Conservation (phyloP, 164 flowering plant genomes). For the Euptelea pleiosperma region DNA sequence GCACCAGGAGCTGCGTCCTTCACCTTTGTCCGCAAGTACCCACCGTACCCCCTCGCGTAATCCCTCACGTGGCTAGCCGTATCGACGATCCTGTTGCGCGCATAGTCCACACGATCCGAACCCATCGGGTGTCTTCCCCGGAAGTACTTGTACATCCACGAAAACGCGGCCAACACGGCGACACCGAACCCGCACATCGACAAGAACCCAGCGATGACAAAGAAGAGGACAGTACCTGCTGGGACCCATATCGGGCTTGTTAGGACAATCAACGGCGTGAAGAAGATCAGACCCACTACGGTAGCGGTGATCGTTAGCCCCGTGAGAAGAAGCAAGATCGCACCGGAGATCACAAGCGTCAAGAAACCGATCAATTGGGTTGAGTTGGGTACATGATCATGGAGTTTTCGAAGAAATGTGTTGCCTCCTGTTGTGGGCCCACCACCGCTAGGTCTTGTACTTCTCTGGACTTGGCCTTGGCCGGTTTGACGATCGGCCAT, state of each 20-base stretch:
- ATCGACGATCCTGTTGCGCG: slow-evolving; percentile 62
- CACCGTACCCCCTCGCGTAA: no score
- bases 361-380: slow-evolving; percentile 55
- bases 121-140: slow-evolving; percentile 64
- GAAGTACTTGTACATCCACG: slow-evolving; percentile 68
- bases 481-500: slow-evolving; percentile 36
- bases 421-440: no score
- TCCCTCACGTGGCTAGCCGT: slow-evolving; percentile 69
- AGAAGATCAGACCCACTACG: slow-evolving; percentile 50
- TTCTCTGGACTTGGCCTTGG: slow-evolving; percentile 15
- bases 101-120: slow-evolving; percentile 65
- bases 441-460: neutral
- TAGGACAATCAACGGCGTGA: slow-evolving; percentile 52
- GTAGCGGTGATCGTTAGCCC: slow-evolving; percentile 57
- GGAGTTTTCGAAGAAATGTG: slow-evolving; percentile 39
- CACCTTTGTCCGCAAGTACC: no score
- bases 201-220: slow-evolving; percentile 37
- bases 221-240: slow-evolving; percentile 35
- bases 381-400: slow-evolving; percentile 48
- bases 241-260: slow-evolving; percentile 81
- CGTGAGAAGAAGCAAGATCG: slow-evolving; percentile 52
- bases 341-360: slow-evolving; percentile 52
- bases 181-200: slow-evolving; percentile 44
- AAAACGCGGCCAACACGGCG: slow-evolving; percentile 31
- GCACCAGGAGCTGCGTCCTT: no score